Evolutionary conservation across 352 stramenopile genomes (phyloP), one percentile per base, ranked within the genome.

Genomic region (Phytophthora uliginosa): DNA sequence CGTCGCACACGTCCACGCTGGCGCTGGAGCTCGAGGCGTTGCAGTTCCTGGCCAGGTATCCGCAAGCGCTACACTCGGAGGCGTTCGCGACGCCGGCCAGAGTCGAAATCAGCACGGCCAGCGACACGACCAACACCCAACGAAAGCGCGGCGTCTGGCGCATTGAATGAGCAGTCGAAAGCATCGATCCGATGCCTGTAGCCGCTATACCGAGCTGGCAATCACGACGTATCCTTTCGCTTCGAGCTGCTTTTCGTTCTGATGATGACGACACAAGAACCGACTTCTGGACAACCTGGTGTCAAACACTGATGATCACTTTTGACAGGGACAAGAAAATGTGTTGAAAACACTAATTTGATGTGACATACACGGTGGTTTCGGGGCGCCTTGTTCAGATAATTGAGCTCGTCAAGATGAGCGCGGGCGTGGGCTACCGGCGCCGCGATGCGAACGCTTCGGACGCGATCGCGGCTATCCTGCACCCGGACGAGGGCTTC

Each of bases 31-130:
- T 65, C 12, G 60, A 50, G 1, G 72, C 53, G 59, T 76, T 90
- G 76, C 87, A 95, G 66, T 92, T 92, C 63, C 78, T 84, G n/a
- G 84, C 87, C 34, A 81, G 61, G 59, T 93, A 93, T 42, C 79
- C 77, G 50, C 87, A 95, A 8, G 81, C 77, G 18, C 71, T 84
- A 65, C 87, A 94, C 51, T 83, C 76, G 28, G 73, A 78, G 18
- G 80, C 80, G 18, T 58, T 63, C 20, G 42, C 34, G 7, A 71
- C 31, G 38, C 68, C 22, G 13, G 20, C 10, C 18, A 76, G 22
- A 50, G 51, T 63, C 10, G 55, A 68, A 40, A 84, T 12, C 24
- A 86, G 34, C 31, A 67, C 40, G 12, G 79, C 47, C 8, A 74
- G 59, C 20, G 58, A 63, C 4, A 31, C n/a, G 13, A 79, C 26